Base-by-base conservation (phyloP, 2,329 filamentous ascomycete species). In the Aureobasidium subglaciale region DNA sequence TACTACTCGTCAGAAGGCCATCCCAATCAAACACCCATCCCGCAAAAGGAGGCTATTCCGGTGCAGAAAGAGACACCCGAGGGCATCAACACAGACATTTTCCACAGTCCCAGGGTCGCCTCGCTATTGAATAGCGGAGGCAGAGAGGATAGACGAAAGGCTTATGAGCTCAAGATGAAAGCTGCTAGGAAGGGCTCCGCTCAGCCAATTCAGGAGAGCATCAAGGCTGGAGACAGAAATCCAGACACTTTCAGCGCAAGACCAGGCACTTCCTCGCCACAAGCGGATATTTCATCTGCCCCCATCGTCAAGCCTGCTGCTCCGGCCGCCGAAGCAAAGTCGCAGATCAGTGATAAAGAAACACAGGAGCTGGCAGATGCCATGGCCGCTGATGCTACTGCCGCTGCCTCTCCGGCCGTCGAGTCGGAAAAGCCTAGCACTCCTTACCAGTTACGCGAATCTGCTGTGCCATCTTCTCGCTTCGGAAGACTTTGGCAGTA, bases 401-500 rank as follows among this genome's bases (percentile, higher is more conserved):
- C 61, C 30, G 63, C 64, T 46, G 59, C 64, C 56, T 61, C 67
- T 57, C 59, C 63, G 20, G 15, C 46, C 22, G 22, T 30, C 5
- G 27, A 37, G n/a, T 24, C 37, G 13, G 55, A 57, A 8, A 29
- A 32, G 29, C 22, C 57, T 2, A 27, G 4, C 37, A 32, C 53
- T 25, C 55, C 72, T 0, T 90, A 95, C 65, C 78, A 86, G 58
- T 83, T 99, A 68, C 81, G 86, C 55, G 92, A 97, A 66, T 99
- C 93, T 9, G 85, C 84, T 60, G 91, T 99, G 0, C 93, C 93
- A 1, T 88, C 93, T 0, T 90, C 90, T 7, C 84, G 93, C 4
- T 73, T 99, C 50, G 87, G 91, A 40, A 82, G 93, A 55, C 74
- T 99, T 22, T 96, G 92, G 88, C 95, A 99, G 70, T 99, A 97